phyloP scores from a whole-genome alignment of 139 green algal genomes.

The Coelastrella sp. region DNA sequence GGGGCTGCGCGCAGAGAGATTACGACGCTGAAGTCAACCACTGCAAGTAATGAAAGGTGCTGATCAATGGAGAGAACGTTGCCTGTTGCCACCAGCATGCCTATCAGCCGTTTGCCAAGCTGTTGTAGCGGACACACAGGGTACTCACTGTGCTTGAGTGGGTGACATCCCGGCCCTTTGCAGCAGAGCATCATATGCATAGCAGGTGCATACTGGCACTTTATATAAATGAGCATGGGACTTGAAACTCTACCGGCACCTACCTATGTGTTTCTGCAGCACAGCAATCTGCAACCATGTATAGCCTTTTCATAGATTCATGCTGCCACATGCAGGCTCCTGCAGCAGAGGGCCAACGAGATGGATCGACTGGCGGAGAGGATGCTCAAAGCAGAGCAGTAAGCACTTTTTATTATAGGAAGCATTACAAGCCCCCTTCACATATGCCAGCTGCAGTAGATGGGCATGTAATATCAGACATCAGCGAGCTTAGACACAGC shows the following conservation, averaged over 20 bases:
- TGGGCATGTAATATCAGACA: not conserved
- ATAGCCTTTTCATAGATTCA: too few relatives aligned
- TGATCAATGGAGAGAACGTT: not conserved
- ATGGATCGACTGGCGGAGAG: conserved; percentile 28
- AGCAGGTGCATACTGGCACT: too few relatives aligned
- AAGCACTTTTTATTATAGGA: not conserved
- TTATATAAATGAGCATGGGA: too few relatives aligned
- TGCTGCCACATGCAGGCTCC: conserved; percentile 3
- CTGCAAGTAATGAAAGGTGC: conserved; percentile 26
- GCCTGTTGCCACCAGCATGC: too few relatives aligned
- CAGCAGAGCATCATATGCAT: too few relatives aligned
- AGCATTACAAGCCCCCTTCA: not conserved
- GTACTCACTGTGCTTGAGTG: too few relatives aligned
- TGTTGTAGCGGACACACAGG: too few relatives aligned
- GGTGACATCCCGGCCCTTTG: too few relatives aligned
- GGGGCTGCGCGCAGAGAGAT: conserved; percentile 15
- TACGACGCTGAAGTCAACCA: conserved; percentile 19
- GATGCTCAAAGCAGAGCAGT: conserved; percentile 40
- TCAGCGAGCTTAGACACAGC: not conserved
- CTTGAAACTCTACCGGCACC: too few relatives aligned
- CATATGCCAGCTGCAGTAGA: not conserved
- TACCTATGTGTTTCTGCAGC: too few relatives aligned
- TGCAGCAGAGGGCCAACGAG: conserved; percentile 31
- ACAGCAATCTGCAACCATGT: too few relatives aligned
- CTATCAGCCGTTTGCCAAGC: too few relatives aligned